Base-by-base conservation (phyloP, 1,284 basidiomycete species). In the Sporisorium iseilematis-ciliati region DNA sequence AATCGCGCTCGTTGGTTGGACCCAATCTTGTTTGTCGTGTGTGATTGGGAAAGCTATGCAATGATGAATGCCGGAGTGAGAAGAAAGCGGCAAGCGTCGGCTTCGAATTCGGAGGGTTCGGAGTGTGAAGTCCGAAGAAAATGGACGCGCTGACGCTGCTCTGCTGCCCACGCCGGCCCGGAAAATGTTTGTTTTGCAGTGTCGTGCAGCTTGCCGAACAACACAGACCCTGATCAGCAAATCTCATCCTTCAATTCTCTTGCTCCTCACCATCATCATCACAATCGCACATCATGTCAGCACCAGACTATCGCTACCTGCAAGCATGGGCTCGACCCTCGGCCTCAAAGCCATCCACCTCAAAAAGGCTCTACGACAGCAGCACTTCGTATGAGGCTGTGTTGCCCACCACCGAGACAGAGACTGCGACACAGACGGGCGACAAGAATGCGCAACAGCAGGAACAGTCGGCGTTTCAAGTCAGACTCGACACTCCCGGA, bases 401-500 rank as follows among this genome's bases (percentile, higher is more conserved):
- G 12, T 54, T 76, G 20, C 62, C 69, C 12, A 68, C 69, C 42
- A 72, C 65, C 18, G 48, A 68, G 4, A 58, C 48, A 4, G 60
- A 65, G 20, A 67, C 73, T 10, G 42, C 63, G 7, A 18, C 60
- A 18, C 45, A 53, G 25, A 48, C 25, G n/a, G 25, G 43, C 14
- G 57, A 48, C 51, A 62, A 58, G 42, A 20, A 74, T 23, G 52
- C 50, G 12, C 40, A 31, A 5, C 23, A 72, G 42, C 55, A 62
- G 23, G 29, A 72, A 20, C 42, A 53, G 26, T 60, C 70, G 4
- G 50, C 62, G 8, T 74, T 69, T 20, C 76, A 83, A 46, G 65
- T 84, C 21, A 72, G 82, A 12, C 70, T 83, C n/a, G 83, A 84
- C 26, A 75, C 68, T 5, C 82, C 82, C 0, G 81, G 75, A 18